Base-by-base conservation (phyloP, 1,284 basidiomycete species). In the Cryptococcus hybrid region DNA sequence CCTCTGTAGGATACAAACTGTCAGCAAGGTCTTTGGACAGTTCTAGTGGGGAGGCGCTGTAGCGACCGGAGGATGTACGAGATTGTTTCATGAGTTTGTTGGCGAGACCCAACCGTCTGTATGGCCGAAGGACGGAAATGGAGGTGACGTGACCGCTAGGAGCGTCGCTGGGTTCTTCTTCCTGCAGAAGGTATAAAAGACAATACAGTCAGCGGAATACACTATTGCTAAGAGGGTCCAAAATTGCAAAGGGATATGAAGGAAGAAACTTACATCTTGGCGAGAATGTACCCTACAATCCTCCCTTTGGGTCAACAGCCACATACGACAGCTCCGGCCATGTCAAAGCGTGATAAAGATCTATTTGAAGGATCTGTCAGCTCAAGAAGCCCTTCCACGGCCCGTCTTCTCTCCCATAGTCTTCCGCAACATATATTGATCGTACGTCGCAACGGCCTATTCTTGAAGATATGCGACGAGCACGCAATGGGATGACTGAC, bases 321-420 rank as follows among this genome's bases (percentile, higher is more conserved):
- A 98, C 92, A 73, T 89, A 98, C 2, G 92, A 95, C 24, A 97
- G 82, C 64, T 92, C 87, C 1, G 94, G 94, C 94, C 94, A 98
- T 7, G 88, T 92, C 69, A 94, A 79, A 6, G 86, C 82, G 71
- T 95, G 91, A 75, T 91, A 92, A 51, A 92, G 82, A 82, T 94
- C 93, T 96, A 24, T 36, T 7, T 11, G 24, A 24, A 24, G 24
- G 36, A 40, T 24, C 24, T 24, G 24, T 24, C 24, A 24, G 24
- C 24, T 24, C 24, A 24, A 24, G 24, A 24, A 24, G 24, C 24
- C 24, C 24, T 24, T 24, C 24, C 24, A 24, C 24, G 24, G 24
- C 24, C 24, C 24, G 24, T 24, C 24, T 24, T 24, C 24, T 24
- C 24, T 24, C 24, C 24, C 24, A 24, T 24, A 24, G 24, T 24